phyloP scores from a whole-genome alignment of 225 moss, liverwort and hornwort genomes.

The Polytrichum commune region DNA sequence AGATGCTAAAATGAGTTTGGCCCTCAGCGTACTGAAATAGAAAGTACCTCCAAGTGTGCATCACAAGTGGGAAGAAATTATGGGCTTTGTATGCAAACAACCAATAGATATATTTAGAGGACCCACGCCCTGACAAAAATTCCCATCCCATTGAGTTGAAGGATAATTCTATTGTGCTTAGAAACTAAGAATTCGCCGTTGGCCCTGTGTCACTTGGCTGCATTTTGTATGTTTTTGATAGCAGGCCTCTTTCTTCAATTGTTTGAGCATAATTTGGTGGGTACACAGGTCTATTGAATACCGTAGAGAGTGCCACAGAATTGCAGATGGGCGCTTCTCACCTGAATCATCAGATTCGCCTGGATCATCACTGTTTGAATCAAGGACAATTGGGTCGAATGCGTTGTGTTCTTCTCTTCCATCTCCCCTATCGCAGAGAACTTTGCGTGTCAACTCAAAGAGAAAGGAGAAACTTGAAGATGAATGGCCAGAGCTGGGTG shows the following conservation, averaged over 20 bases:
- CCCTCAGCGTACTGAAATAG: too few species aligned
- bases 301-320: slow-evolving; percentile 27
- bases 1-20: too few species aligned
- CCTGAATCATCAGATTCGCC: slow-evolving; percentile 28
- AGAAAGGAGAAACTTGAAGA: slow-evolving; percentile 48
- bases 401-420: slow-evolving; percentile 21
- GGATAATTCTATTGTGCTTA: background rate
- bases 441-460: slow-evolving; percentile 37
- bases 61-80: too few species aligned
- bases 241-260: background rate
- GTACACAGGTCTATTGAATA: slow-evolving; percentile 41
- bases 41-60: too few species aligned
- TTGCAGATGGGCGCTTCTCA: slow-evolving; percentile 21
- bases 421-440: slow-evolving; percentile 32
- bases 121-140: too few species aligned
- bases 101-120: too few species aligned
- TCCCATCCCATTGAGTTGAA: too few species aligned
- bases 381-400: slow-evolving; percentile 25
- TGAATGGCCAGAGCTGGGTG: slow-evolving; percentile 68
- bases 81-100: too few species aligned
- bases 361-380: slow-evolving; percentile 28
- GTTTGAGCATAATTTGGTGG: background rate
- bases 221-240: background rate
- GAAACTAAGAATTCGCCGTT: background rate
- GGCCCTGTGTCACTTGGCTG: background rate